Evolutionary conservation across 495 filamentous ascomycete genomes (phyloP).

Genomic region (Aspergillus diversus): DNA sequence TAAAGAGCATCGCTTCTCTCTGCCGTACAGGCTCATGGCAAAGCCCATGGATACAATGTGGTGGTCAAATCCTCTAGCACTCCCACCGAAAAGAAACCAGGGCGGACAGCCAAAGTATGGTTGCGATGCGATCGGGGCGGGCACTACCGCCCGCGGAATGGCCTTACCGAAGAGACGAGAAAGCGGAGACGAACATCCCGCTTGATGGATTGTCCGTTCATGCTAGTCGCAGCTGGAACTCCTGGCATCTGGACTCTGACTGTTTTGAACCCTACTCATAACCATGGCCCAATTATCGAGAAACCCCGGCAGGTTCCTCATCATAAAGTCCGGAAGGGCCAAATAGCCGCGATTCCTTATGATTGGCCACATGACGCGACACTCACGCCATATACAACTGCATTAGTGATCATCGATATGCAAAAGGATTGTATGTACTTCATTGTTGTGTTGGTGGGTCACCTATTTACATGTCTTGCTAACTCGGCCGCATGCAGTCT

Average conservation of each 20-base stretch:
- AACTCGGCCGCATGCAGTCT: slow-evolving; percentile 46
- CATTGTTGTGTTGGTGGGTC: background rate
- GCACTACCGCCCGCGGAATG: slow-evolving; percentile 54
- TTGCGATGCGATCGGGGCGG: slow-evolving; percentile 55
- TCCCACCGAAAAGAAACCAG: slow-evolving; percentile 52
- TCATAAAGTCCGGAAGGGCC: slow-evolving; percentile 51
- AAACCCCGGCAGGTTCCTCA: slow-evolving; percentile 45
- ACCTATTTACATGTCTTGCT: background rate
- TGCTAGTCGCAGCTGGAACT: slow-evolving; percentile 49
- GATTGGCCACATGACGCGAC: slow-evolving; percentile 65
- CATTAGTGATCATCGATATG: slow-evolving; percentile 73
- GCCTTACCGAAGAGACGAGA: slow-evolving; percentile 52
- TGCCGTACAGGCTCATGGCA: slow-evolving; percentile 50
- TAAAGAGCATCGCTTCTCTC: slow-evolving; percentile 42
- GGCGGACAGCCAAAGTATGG: slow-evolving; percentile 52
- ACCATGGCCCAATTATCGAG: slow-evolving; percentile 50
- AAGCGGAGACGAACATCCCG: slow-evolving; percentile 52
- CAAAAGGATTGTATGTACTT: slow-evolving; percentile 65
- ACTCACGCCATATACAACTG: slow-evolving; percentile 61
- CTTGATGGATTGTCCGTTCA: slow-evolving; percentile 53
- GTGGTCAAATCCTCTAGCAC: slow-evolving; percentile 54
- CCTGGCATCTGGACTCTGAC: slow-evolving; percentile 51
- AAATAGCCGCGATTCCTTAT: slow-evolving; percentile 57
- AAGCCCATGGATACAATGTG: slow-evolving; percentile 51
- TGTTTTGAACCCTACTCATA: slow-evolving; percentile 49